Base-by-base conservation (phyloP, 2,329 filamentous ascomycete species). In the Tolypocladium nubicola region DNA sequence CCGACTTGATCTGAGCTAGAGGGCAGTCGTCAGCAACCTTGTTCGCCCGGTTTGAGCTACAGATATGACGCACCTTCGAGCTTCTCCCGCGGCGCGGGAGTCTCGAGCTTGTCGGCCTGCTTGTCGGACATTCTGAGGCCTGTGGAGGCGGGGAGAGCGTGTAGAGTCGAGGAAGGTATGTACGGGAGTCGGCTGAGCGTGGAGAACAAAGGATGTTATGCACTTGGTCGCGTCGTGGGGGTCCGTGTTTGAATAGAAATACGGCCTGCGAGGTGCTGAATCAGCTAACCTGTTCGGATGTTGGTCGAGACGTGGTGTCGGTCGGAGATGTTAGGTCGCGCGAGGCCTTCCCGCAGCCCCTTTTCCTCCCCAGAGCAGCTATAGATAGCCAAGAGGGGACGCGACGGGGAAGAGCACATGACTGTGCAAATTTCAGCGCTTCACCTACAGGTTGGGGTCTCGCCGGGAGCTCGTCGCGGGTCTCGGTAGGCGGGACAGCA, bases 1-100 rank as follows among this genome's bases (percentile, higher is more conserved):
- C 93, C 66, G 92, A 96, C 80, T 99, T 99, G 75, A 99, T 87
- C 77, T 96, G 91, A 62, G 90, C 94, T 99, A 69, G 63, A 67
- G 53, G 39, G 35, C 50, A 11, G 26, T 38, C 9, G 59, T 63
- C 59, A 63, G 60, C 56, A 47, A 45, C 19, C n/a, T 30, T 26
- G 19, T 57, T 39, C 40, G 40, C 49, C 19, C 5, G 41, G 40
- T n/a, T 10, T 16, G 10, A 9, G 10, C n/a, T 13, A 30, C 33
- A 52, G 53, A 35, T 33, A 33, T 16, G 35, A 56, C 73, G 71
- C 73, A 89, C 88, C 84, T 72, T 93, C 89, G 56, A 91, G 83
- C 82, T 90, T 91, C 71, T 89, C 86, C 70, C 83, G 79, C 68
- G 81, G 77, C 59, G 80, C 79, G 58, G 78, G 74, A 61, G 76